Evolutionary conservation across 306 rosid species (phyloP).

Genomic region (Senna tora): DNA sequence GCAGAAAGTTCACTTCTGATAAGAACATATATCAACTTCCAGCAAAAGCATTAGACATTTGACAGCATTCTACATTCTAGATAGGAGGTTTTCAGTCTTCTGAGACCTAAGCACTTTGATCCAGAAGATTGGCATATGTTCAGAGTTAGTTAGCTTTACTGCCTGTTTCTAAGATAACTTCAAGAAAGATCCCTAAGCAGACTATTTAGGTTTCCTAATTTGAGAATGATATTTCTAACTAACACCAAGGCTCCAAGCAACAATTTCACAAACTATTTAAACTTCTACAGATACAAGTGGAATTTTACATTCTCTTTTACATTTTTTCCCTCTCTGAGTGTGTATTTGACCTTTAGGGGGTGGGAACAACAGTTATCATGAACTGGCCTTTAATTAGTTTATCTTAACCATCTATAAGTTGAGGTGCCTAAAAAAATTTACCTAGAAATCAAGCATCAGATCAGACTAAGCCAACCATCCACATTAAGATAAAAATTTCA

Average conservation of each 20-base stretch:
- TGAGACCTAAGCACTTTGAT: constrained; percentile 10
- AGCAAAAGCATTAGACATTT: not conserved
- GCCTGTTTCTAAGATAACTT: constrained; percentile 26
- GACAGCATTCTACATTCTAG: constrained; percentile 13
- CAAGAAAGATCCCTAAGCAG: constrained; percentile 8
- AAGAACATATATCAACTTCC: not conserved
- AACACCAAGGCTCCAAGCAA: not conserved
- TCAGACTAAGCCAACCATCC: constrained; percentile 7
- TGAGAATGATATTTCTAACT: not conserved
- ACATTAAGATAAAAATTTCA: not conserved
- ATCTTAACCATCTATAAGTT: constrained; percentile 21
- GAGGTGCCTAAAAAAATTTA: constrained; percentile 14
- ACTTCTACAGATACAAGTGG: not conserved
- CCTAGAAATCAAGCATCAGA: constrained; percentile 26
- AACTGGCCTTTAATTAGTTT: constrained; percentile 17
- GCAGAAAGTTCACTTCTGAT: constrained; percentile 17
- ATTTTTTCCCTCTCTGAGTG: not conserved
- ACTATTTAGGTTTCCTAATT: constrained; percentile 5
- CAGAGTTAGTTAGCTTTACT: constrained; percentile 1
- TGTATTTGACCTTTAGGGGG: not conserved
- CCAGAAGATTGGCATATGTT: not conserved
- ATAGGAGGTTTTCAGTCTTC: constrained; percentile 14
- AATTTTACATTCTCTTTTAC: not conserved
- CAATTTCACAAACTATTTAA: constrained; percentile 15
- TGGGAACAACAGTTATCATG: not conserved